phyloP scores from a whole-genome alignment of 148 eudicot species.

The Rheum nobile region DNA sequence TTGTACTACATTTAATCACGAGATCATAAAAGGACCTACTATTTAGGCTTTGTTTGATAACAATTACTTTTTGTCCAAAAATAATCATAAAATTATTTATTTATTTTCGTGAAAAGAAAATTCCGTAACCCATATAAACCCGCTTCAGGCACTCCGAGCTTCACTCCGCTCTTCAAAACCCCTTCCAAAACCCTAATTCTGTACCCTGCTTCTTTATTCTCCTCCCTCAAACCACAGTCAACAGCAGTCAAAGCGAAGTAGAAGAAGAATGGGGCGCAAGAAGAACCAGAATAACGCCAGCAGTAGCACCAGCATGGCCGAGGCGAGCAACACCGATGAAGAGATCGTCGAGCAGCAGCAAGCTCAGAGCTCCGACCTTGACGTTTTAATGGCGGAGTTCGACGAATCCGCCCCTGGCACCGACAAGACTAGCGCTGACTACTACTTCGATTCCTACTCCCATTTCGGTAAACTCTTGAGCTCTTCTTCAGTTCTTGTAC shows the following conservation, averaged over 20 bases:
- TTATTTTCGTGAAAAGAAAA: too few relatives aligned
- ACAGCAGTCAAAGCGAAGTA: neutral
- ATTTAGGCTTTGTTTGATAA: too few relatives aligned
- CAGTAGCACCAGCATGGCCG: slow-evolving; percentile 10
- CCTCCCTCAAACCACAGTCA: slow-evolving; percentile 12
- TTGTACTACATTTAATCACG: too few relatives aligned
- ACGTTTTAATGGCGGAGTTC: slow-evolving; percentile 43
- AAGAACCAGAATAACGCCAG: slow-evolving; percentile 12
- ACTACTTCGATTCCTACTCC: slow-evolving; percentile 96
- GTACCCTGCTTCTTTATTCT: too few relatives aligned
- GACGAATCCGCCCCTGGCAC: slow-evolving; percentile 24
- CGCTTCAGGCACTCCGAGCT: neutral
- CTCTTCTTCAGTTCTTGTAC: neutral
- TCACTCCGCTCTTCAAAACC: neutral
- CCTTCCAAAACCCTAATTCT: slow-evolving; percentile 26
- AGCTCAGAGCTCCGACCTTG: slow-evolving; percentile 38
- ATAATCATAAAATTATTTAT: too few relatives aligned
- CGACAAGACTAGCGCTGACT: slow-evolving; percentile 92
- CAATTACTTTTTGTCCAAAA: too few relatives aligned
- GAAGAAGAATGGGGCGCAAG: slow-evolving; percentile 28
- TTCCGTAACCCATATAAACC: neutral
- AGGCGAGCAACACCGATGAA: slow-evolving; percentile 28
- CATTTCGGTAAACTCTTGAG: slow-evolving; percentile 55
- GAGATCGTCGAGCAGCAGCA: slow-evolving; percentile 23
- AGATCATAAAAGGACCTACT: too few relatives aligned